Conservation (phyloP, 192 early-diverging fungal species). For the Irineochytrium annulatum region DNA sequence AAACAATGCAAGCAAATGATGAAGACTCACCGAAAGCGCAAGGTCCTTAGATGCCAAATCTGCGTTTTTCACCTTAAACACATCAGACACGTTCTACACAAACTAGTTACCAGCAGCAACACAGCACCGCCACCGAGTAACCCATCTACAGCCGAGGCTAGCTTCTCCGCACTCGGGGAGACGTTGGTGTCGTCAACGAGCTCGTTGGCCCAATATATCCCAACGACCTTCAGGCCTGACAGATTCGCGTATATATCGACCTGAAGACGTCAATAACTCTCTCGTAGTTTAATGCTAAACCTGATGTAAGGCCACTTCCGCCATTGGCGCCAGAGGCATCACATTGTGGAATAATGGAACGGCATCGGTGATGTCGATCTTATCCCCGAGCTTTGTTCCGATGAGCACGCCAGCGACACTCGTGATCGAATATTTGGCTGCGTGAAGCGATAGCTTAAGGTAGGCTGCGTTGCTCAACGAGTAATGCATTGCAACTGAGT, state of each 20-base stretch:
- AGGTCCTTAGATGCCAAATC: no score
- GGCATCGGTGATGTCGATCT: slow-evolving; percentile 57
- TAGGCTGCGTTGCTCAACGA: slow-evolving; percentile 46
- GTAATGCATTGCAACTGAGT: no score
- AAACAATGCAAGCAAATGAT: no score
- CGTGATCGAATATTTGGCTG: slow-evolving; percentile 72
- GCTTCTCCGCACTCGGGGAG: slow-evolving; percentile 42
- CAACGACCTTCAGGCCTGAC: slow-evolving; percentile 49
- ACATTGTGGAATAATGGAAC: slow-evolving; percentile 83
- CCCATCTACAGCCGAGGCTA: slow-evolving; percentile 48
- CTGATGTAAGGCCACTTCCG: slow-evolving; percentile 81
- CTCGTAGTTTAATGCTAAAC: slow-evolving; percentile 26
- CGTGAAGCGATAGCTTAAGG: slow-evolving; percentile 73
- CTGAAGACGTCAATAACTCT: slow-evolving; percentile 26
- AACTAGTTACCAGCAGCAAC: slow-evolving; percentile 54
- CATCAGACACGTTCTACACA: no score
- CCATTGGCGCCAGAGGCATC: slow-evolving; percentile 73
- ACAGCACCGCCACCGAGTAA: slow-evolving; percentile 37
- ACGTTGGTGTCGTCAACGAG: slow-evolving; percentile 38
- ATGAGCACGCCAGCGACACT: slow-evolving; percentile 80
- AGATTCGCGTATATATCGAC: slow-evolving; percentile 52
- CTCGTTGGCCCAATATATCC: slow-evolving; percentile 62
- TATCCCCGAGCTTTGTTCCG: slow-evolving; percentile 26
- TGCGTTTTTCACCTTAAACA: no score
- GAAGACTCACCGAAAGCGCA: no score